Base-by-base conservation (phyloP, 208 protist species). In the Jaenimonas drosophilae region DNA sequence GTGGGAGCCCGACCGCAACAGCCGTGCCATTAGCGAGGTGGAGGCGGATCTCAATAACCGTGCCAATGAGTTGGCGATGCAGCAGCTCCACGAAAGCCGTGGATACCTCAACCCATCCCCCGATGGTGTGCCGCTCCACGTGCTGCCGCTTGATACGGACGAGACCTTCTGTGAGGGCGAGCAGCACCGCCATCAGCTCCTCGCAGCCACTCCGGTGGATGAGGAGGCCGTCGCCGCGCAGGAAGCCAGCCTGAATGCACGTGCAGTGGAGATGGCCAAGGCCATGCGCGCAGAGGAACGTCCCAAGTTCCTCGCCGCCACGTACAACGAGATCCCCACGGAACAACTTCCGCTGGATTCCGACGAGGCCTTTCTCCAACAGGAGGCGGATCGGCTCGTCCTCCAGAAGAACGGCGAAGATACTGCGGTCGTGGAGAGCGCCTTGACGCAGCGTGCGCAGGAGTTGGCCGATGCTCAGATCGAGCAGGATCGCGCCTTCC, bases 241-340 rank as follows among this genome's bases (percentile, higher is more conserved):
- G 9, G 67, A 85, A 61, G 76, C 86, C 47, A 49, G 75, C 16
- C 81, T 90, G 73, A 87, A 87, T 54, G 70, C 79, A 46, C 74
- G 74, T 37, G 72, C 76, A 25, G 58, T 81, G 44, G 54, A 80
- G 48, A 55, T 90, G 24, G 74, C 76, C 19, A 74, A 87, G 58
- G 67, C 61, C 29, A 75, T 88, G 51, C 74, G 80, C 39, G 65
- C 61, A 14, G 59, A 67, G 25, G 79, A 88, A 29, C 75, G 83
- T 7, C 42, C 65, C 12, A 59, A 64, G 23, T 88, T 69, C 49
- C 51, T 92, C 44, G 59, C 70, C 26, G 37, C 70, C 3, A 23
- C 31, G 9, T 70, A 66, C 12, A 55, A 66, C 33, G 74, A 74
- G 3, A 57, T 92, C 16, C 67, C 76, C 3, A 41, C 74, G 7